Percentiles rank a stretch among this genome's conserved stretches.
phyloP scores from a whole-genome alignment of 345 rosid genomes.

The Lumnitzera littorea region DNA sequence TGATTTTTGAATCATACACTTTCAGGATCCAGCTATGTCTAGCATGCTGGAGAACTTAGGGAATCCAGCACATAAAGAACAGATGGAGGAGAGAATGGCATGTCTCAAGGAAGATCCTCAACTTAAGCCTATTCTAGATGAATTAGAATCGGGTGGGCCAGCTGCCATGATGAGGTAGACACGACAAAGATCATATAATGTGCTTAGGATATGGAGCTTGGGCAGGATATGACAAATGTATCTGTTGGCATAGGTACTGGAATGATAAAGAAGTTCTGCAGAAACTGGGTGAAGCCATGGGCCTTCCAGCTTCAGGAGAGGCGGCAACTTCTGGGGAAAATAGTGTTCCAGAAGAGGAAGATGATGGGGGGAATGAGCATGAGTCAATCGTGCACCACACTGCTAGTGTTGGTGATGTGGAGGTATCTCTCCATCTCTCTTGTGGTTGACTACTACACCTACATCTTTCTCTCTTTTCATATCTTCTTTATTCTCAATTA shows the following conservation, averaged over 20 bases:
- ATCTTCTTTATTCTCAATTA: no score
- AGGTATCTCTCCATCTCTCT: slow-evolving; percentile 33
- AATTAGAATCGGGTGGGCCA: slow-evolving; percentile 88
- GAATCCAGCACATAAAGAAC: slow-evolving; percentile 74
- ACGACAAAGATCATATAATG: slow-evolving; percentile 3
- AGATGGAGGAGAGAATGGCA: slow-evolving; percentile 83
- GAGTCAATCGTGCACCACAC: slow-evolving; percentile 85
- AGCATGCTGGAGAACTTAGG: slow-evolving; percentile 77
- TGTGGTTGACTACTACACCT: not conserved
- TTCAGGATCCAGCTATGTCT: slow-evolving; percentile 95
- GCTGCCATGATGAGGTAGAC: slow-evolving; percentile 93
- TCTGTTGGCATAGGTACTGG: slow-evolving; percentile 65
- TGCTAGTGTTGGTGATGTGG: slow-evolving; percentile 95
- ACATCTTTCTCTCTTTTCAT: not conserved
- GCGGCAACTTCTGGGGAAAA: slow-evolving; percentile 55
- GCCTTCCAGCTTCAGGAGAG: slow-evolving; percentile 63
- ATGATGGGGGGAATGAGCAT: slow-evolving; percentile 73
- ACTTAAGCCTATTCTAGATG: slow-evolving; percentile 80
- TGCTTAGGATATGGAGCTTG: not conserved
- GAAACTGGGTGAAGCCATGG: slow-evolving; percentile 99
- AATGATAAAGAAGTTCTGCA: slow-evolving; percentile 82
- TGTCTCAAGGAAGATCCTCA: slow-evolving; percentile 79
- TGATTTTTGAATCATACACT: not conserved
- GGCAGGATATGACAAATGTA: not conserved
- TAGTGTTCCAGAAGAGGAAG: slow-evolving; percentile 48